These are phyloP conservation scores for Asterophora lycoperdoides DNA, from an alignment of 768 basidiomycete genomes.

Conservation along the genomic window DNA sequence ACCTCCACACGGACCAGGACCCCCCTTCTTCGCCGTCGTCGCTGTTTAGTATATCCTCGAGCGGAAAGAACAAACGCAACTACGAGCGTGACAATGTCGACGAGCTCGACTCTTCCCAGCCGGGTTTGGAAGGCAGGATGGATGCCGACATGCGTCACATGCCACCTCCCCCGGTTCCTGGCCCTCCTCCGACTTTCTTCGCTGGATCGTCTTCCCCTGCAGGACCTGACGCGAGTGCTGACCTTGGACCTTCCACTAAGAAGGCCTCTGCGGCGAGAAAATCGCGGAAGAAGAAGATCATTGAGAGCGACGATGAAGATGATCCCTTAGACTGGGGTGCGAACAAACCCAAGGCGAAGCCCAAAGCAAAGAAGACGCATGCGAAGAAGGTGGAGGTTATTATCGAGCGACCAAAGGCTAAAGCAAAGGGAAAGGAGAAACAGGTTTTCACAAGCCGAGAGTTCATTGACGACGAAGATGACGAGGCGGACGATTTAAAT, in stretches of 20 bases:
- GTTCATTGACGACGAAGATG: constrained; percentile 33
- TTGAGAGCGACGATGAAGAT: constrained; percentile 1
- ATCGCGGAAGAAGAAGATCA: constrained; percentile 17
- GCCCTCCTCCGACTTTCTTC: constrained; percentile 42
- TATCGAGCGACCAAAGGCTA: constrained; percentile 18
- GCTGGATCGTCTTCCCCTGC: constrained; percentile 38
- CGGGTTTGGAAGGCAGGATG: not conserved
- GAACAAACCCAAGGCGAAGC: constrained; percentile 19
- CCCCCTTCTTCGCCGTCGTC: constrained; percentile 32
- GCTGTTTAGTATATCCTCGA: constrained; percentile 18
- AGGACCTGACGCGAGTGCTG: not conserved
- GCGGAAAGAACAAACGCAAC: constrained; percentile 16
- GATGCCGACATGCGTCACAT: constrained; percentile 9
- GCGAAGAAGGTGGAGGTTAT: constrained; percentile 21
- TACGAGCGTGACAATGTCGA: constrained; percentile 21
- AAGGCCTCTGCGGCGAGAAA: constrained; percentile 8
- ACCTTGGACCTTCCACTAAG: not conserved
- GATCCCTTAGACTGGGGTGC: constrained; percentile 6
- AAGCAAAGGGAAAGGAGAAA: constrained; percentile 27
- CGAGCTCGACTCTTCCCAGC: constrained; percentile 22
- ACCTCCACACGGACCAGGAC: constrained; percentile 13
- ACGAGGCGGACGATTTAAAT: constrained; percentile 15
- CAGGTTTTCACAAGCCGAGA: constrained; percentile 41
- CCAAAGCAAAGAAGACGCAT: constrained; percentile 21
- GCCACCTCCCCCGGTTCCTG: constrained; percentile 15